phyloP scores from a whole-genome alignment of 805 yeast genomes.

The Kodamaea kaohsiungensis region DNA sequence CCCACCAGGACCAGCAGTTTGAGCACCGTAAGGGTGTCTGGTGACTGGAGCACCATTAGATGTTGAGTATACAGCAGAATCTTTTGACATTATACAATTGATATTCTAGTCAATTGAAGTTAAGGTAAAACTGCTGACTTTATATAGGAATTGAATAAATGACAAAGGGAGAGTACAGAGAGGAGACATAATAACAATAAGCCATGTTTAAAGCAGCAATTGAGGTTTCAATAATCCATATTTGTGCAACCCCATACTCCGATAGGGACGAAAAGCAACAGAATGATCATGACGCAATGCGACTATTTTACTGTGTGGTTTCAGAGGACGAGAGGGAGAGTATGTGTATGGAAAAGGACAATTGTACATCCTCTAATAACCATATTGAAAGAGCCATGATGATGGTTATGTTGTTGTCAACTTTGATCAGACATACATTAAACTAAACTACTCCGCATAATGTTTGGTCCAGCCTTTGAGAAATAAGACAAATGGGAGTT shows the following conservation, averaged over 20 bases:
- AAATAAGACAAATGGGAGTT: not conserved
- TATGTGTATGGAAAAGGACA: not conserved
- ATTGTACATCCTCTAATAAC: no score
- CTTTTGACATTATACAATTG: slow-evolving; percentile 5
- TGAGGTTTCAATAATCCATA: not conserved
- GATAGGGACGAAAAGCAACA: not conserved
- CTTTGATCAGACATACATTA: no score
- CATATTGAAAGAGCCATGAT: no score
- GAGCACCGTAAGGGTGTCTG: slow-evolving; percentile 67
- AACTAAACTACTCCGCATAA: not conserved
- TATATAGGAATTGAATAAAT: not conserved
- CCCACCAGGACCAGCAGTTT: slow-evolving; percentile 73
- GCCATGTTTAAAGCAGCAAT: not conserved
- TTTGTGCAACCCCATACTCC: not conserved
- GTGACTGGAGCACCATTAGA: slow-evolving; percentile 57
- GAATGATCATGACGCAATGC: not conserved
- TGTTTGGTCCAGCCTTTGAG: not conserved
- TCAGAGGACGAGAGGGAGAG: not conserved
- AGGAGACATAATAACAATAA: not conserved
- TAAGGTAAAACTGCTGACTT: not conserved
- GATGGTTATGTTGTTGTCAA: no score
- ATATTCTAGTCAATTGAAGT: not conserved
- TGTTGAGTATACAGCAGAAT: slow-evolving; percentile 41
- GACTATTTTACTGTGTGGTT: no score
- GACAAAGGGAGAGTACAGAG: not conserved